These are phyloP conservation scores for Cutaneotrichosporon mucoides DNA, from an alignment of 1,284 basidiomycete species.

Conservation along the genomic window DNA sequence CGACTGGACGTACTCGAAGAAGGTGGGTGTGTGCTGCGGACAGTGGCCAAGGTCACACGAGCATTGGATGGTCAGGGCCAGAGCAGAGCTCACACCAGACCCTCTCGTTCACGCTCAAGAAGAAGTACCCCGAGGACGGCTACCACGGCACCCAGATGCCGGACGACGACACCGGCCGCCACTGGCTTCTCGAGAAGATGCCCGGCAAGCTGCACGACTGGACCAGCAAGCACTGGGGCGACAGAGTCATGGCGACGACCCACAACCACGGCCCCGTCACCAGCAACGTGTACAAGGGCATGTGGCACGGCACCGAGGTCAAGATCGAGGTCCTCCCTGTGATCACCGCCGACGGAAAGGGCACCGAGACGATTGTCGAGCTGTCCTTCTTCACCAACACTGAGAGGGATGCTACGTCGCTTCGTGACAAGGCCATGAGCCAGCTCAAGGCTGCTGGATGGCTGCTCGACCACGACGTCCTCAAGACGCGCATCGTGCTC, in stretches of 20 bases:
- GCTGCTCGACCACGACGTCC: constrained; percentile 6
- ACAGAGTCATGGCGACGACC: neutral
- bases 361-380: constrained; percentile 4
- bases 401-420: neutral
- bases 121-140: neutral
- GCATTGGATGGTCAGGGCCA: too few relatives aligned
- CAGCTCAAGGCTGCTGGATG: neutral
- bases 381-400: constrained; percentile 3
- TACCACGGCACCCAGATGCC: constrained; percentile 4
- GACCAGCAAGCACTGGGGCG: constrained; percentile 1
- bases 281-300: neutral
- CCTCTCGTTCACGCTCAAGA: constrained; percentile 3
- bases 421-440: constrained; percentile 5
- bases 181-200: neutral
- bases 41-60: too few relatives aligned
- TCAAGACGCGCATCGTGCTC: constrained; percentile 9
- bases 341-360: neutral
- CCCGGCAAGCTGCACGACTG: constrained; percentile 7
- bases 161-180: neutral
- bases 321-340: constrained; percentile 10
- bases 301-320: neutral
- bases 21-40: neutral
- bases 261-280: constrained; percentile 11
- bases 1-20: constrained; percentile 14
- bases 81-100: neutral